Evolutionary conservation across 192 early-diverging fungal species (phyloP).

Genomic region (Entomortierella lignicola): DNA sequence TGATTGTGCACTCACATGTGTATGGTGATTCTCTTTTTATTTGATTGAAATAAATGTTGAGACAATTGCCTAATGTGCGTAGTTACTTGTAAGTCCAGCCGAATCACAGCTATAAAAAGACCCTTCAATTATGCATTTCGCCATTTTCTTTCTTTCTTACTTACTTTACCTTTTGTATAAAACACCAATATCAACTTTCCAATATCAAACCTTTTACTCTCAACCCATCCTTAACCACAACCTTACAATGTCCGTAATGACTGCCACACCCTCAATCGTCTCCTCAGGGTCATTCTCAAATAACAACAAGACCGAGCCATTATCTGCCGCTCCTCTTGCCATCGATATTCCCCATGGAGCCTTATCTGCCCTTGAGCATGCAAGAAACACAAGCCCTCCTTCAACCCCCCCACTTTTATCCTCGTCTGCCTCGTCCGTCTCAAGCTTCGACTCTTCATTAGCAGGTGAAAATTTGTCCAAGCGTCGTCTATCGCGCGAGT

Average conservation of each 20-base stretch:
- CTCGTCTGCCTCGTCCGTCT: slow-evolving; percentile 22
- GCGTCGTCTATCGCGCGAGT: slow-evolving; percentile 35
- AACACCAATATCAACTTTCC: too few relatives aligned
- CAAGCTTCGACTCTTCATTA: slow-evolving; percentile 11
- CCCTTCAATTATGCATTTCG: too few relatives aligned
- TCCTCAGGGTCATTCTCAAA: slow-evolving; percentile 19
- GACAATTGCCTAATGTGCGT: too few relatives aligned
- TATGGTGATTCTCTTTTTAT: too few relatives aligned
- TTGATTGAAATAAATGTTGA: too few relatives aligned
- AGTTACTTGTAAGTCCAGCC: too few relatives aligned
- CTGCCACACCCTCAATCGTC: slow-evolving; percentile 5
- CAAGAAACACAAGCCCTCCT: slow-evolving; percentile 13
- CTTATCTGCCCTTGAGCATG: neutral
- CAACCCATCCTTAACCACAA: neutral
- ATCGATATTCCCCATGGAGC: slow-evolving; percentile 29
- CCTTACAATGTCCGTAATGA: neutral
- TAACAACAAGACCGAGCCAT: slow-evolving; percentile 28
- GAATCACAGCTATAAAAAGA: too few relatives aligned
- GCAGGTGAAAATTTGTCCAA: neutral
- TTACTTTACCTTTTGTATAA: too few relatives aligned
- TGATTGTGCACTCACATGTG: too few relatives aligned
- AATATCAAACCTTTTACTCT: too few relatives aligned
- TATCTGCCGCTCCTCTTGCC: slow-evolving; percentile 1
- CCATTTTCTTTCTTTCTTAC: too few relatives aligned
- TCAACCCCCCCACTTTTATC: slow-evolving; percentile 34